Evolutionary conservation across 2,329 filamentous ascomycete genomes (phyloP), one percentile per base, ranked within the genome.

Genomic region (Aureobasidium sp.): DNA sequence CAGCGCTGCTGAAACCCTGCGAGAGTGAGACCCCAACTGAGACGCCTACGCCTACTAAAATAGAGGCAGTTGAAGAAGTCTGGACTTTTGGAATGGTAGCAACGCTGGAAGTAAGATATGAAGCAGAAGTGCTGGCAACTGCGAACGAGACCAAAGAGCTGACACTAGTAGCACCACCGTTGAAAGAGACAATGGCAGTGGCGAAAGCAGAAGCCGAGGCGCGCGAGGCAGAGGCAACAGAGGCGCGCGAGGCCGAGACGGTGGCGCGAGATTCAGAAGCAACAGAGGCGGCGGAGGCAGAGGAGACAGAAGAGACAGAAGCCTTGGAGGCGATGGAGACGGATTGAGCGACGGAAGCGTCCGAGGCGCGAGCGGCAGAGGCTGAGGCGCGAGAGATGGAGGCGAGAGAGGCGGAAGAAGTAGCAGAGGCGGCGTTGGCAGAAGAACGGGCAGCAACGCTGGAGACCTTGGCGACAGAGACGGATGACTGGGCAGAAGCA

Each of bases 331-430:
- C 60, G n/a, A 47, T 10, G 4, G 50, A 48, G 7, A 15, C 4
- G 20, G 38, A 27, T 27, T 18, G 33, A 50, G 60, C 43, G 18
- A 31, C 48, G 15, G 50, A 55, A n/a, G 42, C 50, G 4, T 25
- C 15, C 4, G 59, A 62, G 27, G 50, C 40, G 23, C 60, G 60
- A 55, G 60, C 60, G 27, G 48, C 48, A 48, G 60, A 64, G 48
- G 55, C 60, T 4, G 60, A 64, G 38, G 60, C 60, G 50, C 59
- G 59, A 9, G 59, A 62, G 18, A 29, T 50, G 13, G 60, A 64
- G 9, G n/a, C 50, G 38, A n/a, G 50, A 55, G 60, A 54, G 50
- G 18, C n/a, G 29, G 48, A 45, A 5, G 60, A 64, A 64, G 40
- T 38, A 25, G 40, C 29, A 38, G 50, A n/a, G 29, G 16, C 60